Percentiles rank a stretch among this genome's conserved stretches.
Conservation (phyloP, 192 early-diverging fungal species). For the Entomortierella lignicola region DNA sequence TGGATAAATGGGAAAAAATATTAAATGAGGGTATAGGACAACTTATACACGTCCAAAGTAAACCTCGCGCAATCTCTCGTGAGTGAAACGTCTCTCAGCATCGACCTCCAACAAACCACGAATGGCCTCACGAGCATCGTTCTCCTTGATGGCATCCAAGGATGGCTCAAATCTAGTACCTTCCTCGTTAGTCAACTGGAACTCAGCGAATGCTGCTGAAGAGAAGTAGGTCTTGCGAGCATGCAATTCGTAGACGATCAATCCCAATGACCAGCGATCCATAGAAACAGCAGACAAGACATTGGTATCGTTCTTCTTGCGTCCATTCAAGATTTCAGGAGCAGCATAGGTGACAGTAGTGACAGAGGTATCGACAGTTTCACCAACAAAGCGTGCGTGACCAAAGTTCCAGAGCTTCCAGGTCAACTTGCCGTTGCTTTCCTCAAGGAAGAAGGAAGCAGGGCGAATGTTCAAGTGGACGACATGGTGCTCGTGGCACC, state of each 20-base stretch:
- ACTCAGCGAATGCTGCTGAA: slow-evolving; percentile 27
- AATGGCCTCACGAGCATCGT: slow-evolving; percentile 40
- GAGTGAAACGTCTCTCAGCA: slow-evolving; percentile 46
- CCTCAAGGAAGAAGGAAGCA: slow-evolving; percentile 50
- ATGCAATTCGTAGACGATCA: slow-evolving; percentile 53
- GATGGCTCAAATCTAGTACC: slow-evolving; percentile 25
- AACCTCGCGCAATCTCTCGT: slow-evolving; percentile 48
- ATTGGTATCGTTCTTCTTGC: slow-evolving; percentile 42
- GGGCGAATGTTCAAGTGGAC: slow-evolving; percentile 54
- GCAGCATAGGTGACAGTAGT: slow-evolving; percentile 54
- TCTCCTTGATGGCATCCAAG: slow-evolving; percentile 26
- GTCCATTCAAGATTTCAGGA: slow-evolving; percentile 50
- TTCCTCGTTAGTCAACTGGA: slow-evolving; percentile 41
- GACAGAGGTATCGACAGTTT: slow-evolving; percentile 44
- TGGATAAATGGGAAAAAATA: not conserved
- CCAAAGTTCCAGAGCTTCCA: slow-evolving; percentile 59
- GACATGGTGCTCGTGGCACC: slow-evolving; percentile 56
- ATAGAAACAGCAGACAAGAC: slow-evolving; percentile 46
- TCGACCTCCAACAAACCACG: slow-evolving; percentile 45
- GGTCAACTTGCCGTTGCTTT: slow-evolving; percentile 38
- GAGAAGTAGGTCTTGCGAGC: slow-evolving; percentile 46
- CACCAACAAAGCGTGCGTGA: slow-evolving; percentile 52
- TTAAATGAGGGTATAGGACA: slow-evolving; percentile 1
- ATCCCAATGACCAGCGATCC: slow-evolving; percentile 56
- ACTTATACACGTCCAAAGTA: slow-evolving; percentile 31